Base-by-base conservation (phyloP, 2,329 filamentous ascomycete species). In the Fusarium continuum region DNA sequence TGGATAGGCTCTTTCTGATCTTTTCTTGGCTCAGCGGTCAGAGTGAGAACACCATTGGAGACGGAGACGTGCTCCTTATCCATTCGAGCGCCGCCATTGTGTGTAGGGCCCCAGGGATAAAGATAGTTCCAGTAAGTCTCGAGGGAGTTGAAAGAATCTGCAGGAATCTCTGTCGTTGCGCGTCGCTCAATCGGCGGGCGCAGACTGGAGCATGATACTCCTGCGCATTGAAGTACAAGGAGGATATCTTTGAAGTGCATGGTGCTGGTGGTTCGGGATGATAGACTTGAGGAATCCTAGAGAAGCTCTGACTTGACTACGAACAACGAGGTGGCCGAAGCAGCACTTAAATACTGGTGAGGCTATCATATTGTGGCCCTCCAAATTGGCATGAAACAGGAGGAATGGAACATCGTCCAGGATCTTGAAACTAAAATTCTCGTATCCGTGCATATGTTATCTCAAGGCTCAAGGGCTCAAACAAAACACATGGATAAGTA, bases 71-170 rank as follows among this genome's bases (percentile, higher is more conserved):
- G 62, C 4, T 63, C 47, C 40, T 59, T 4, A 2, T 65, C 57
- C 62, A 65, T 65, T 8, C 62, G 25, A 3, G 62, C 62, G 6
- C 52, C 62, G 0, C 62, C 62, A 63, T 65, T 65, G 25, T 65
- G 62, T 0, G 62, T 66, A 3, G 52, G 35, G 0, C 62, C 52
- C 57, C 62, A 65, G 1, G 62, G 62, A 22, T 65, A 65, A 1
- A 66, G 10, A 6, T 65, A 65, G 7, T 65, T 65, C 62, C 62
- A 65, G 44, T 65, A 66, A 1, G 52, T 65, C 6, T 65, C 57
- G 2, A 65, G 57, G 0, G 52, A 59, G 6, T 34, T 40, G 9
- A 65, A 65, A 0, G 62, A 65, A 8, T 65, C 57, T 6, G 35
- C 16, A 7, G 62, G 62, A 2, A 65, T 66, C 17, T 59, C 47